A percentile compares a stretch with the other conserved stretches of the same genome.
Evolutionary conservation across 768 basidiomycete species (phyloP).

Genomic region (Pleurotus salmoneostramineus): DNA sequence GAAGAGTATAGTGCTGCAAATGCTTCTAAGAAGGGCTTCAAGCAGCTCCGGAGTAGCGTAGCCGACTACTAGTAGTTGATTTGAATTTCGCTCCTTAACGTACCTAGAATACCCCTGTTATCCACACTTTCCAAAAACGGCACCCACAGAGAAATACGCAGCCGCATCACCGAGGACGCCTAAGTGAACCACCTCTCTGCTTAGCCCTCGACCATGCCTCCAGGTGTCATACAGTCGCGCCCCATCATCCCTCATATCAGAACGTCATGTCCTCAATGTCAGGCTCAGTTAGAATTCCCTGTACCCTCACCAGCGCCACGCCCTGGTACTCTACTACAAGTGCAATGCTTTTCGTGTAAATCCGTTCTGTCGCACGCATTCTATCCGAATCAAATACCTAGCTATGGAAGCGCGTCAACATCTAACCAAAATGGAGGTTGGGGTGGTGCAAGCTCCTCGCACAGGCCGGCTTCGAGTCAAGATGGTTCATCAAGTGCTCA

Average conservation of each 20-base stretch:
- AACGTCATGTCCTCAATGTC: slow-evolving; percentile 59
- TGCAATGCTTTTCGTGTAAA: slow-evolving; percentile 72
- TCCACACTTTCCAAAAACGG: not conserved
- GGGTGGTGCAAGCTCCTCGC: slow-evolving; percentile 12
- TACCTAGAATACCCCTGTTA: not conserved
- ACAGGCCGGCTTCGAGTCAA: slow-evolving; percentile 19
- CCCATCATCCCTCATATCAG: slow-evolving; percentile 64
- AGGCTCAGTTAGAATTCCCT: slow-evolving; percentile 58
- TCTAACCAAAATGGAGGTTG: slow-evolving; percentile 5
- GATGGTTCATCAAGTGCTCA: slow-evolving; percentile 13
- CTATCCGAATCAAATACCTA: slow-evolving; percentile 58
- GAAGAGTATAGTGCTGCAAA: slow-evolving; percentile 16
- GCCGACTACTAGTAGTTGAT: not conserved
- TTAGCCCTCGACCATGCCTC: not conserved
- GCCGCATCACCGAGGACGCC: not conserved
- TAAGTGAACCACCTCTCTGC: not conserved
- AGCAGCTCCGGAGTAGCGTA: not conserved
- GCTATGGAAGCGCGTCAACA: slow-evolving; percentile 1
- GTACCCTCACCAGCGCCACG: slow-evolving; percentile 57
- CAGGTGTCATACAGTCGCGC: slow-evolving; percentile 35
- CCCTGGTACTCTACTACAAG: slow-evolving; percentile 52
- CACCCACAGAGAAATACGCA: not conserved
- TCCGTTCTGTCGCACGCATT: slow-evolving; percentile 58
- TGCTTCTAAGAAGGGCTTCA: not conserved
- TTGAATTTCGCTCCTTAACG: not conserved